A percentile compares a stretch with the other conserved stretches of the same genome.
Conservation (phyloP, 2,329 filamentous ascomycete species). For the Neurospora sp. region DNA sequence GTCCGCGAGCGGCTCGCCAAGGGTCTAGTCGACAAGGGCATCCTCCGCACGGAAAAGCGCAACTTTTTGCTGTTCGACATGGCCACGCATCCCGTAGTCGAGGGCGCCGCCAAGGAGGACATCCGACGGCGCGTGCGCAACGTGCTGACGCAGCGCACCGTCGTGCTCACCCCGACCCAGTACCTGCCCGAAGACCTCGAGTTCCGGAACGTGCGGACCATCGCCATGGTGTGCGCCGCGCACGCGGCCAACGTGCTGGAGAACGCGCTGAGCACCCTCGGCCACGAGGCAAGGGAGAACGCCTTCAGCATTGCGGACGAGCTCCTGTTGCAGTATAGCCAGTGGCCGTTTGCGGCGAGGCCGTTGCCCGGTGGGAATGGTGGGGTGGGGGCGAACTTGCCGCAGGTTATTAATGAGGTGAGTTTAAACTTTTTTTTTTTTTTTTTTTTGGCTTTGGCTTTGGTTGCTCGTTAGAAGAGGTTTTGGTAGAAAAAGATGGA, state of each 20-base stretch:
- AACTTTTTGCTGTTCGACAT: constrained; percentile 99
- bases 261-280: constrained; percentile 88
- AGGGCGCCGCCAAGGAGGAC: constrained; percentile 95
- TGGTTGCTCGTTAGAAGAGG: neutral
- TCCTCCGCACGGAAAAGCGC: constrained; percentile 95
- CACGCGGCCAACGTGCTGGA: constrained; percentile 97
- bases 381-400: no score
- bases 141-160: constrained; percentile 85
- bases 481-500: neutral
- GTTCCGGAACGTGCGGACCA: constrained; percentile 83
- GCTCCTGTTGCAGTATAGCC: constrained; percentile 88
- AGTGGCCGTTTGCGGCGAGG: constrained; percentile 90
- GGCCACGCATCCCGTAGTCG: constrained; percentile 95
- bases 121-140: constrained; percentile 87
- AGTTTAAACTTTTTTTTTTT: no score
- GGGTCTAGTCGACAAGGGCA: constrained; percentile 96
- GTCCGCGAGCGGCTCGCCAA: constrained; percentile 95
- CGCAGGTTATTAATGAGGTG: no score
- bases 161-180: constrained; percentile 75
- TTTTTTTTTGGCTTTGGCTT: constrained; percentile 11
- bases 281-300: constrained; percentile 86
- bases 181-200: constrained; percentile 93
- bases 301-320: constrained; percentile 97
- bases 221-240: constrained; percentile 94
- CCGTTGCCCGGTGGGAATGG: constrained; percentile 50